These are phyloP conservation scores for Microstegium vimineum DNA, from an alignment of 176 grass and related monocot genomes.

Conservation along the genomic window DNA sequence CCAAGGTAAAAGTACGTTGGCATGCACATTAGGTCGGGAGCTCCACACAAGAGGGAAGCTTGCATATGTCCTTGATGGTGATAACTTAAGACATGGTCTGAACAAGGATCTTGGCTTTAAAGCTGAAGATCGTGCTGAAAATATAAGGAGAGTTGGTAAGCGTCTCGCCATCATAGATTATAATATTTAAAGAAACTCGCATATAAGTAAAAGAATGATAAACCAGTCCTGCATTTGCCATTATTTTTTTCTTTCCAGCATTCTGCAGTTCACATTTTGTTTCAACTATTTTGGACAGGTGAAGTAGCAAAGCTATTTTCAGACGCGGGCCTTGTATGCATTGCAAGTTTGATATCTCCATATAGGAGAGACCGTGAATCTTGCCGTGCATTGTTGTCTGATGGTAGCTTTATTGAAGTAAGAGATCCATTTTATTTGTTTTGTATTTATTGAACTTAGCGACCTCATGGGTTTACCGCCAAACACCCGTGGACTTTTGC, in stretches of 20 bases:
- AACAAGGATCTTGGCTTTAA: conserved; percentile 94
- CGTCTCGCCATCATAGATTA: not conserved
- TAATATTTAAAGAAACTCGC: not conserved
- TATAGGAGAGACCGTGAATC: conserved; percentile 73
- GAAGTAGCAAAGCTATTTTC: conserved; percentile 96
- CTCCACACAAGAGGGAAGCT: conserved; percentile 81
- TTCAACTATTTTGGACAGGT: conserved; percentile 46
- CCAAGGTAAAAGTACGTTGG: conserved; percentile 93
- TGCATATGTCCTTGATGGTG: conserved; percentile 86
- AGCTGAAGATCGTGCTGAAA: conserved; percentile 81
- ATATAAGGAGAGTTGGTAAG: conserved; percentile 88
- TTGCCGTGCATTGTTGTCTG: conserved; percentile 76
- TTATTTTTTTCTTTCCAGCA: not conserved
- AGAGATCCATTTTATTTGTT: conserved; percentile 12
- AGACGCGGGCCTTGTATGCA: conserved; percentile 86
- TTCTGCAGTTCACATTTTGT: not conserved
- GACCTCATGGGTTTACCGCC: not conserved
- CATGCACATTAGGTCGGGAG: conserved; percentile 71
- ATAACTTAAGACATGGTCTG: conserved; percentile 91
- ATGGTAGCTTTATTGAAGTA: conserved; percentile 86
- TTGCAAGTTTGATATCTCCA: conserved; percentile 98
- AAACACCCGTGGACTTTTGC: not conserved
- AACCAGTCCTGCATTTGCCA: not conserved
- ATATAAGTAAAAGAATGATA: not conserved
- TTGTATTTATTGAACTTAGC: not conserved